Evolutionary conservation across 2,329 filamentous ascomycete species (phyloP).

Genomic region (Neonectria neomacrospora): DNA sequence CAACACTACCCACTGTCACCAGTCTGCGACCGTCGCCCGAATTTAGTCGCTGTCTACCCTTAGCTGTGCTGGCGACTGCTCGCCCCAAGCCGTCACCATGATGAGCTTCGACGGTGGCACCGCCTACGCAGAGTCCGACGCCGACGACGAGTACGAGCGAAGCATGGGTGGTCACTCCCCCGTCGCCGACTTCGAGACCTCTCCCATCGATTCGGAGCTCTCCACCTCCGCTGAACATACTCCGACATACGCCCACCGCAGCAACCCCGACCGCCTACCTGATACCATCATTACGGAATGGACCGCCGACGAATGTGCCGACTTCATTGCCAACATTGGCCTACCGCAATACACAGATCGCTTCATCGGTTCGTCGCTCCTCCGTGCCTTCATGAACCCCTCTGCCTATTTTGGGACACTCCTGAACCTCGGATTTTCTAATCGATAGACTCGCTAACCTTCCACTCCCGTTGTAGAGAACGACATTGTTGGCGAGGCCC

Average conservation of each 20-base stretch:
- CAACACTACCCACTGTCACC: neutral
- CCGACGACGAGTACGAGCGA: slow-evolving; percentile 85
- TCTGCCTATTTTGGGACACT: neutral
- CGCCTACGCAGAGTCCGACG: slow-evolving; percentile 82
- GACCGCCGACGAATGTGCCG: slow-evolving; percentile 88
- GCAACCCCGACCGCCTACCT: slow-evolving; percentile 73
- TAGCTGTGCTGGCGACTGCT: slow-evolving; percentile 26
- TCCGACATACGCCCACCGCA: slow-evolving; percentile 77
- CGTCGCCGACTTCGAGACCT: slow-evolving; percentile 74
- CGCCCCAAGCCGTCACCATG: slow-evolving; percentile 42
- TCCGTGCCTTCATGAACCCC: slow-evolving; percentile 18
- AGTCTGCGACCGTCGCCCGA: slow-evolving; percentile 22
- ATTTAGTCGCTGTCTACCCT: slow-evolving; percentile 18
- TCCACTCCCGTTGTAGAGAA: slow-evolving; percentile 71
- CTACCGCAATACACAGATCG: slow-evolving; percentile 83
- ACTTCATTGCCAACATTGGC: slow-evolving; percentile 84
- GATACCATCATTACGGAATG: slow-evolving; percentile 82
- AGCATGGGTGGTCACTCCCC: slow-evolving; percentile 75
- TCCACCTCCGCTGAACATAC: slow-evolving; percentile 78
- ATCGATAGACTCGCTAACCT: slow-evolving; percentile 30
- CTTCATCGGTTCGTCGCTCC: slow-evolving; percentile 77
- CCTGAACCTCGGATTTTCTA: neutral
- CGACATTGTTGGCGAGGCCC: slow-evolving; percentile 90
- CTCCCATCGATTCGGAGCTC: slow-evolving; percentile 77
- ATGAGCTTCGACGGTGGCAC: slow-evolving; percentile 74